Conservation (phyloP, 2,329 filamentous ascomycete species). For the Penicillium freii region DNA sequence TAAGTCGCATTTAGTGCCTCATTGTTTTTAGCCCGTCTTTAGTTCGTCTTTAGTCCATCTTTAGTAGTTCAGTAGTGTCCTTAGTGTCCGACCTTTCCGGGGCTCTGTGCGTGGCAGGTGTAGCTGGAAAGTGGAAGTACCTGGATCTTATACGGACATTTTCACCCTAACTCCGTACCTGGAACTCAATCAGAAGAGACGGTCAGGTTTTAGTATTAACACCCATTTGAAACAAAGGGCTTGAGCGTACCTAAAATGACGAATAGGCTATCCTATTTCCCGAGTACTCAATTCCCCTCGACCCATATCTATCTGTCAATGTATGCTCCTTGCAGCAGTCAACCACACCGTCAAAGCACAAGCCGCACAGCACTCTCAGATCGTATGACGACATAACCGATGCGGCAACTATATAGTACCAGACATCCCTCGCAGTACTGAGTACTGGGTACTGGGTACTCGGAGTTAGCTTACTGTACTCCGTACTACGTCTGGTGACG, state of each 20-base stretch:
- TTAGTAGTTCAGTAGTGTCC: background rate
- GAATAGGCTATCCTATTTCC: background rate
- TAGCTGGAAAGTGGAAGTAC: background rate
- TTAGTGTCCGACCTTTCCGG: background rate
- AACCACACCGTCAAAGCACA: background rate
- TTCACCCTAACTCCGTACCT: background rate
- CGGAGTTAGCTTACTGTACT: background rate
- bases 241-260: background rate
- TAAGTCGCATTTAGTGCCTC: background rate
- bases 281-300: slow-evolving; percentile 5
- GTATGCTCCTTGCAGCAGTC: background rate
- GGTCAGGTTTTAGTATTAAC: background rate
- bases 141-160: background rate
- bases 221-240: background rate
- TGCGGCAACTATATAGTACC: background rate
- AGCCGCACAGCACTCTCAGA: background rate
- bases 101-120: slow-evolving; percentile 2
- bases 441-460: background rate
- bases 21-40: background rate
- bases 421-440: background rate
- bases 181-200: background rate
- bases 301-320: background rate
- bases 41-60: background rate
- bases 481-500: background rate
- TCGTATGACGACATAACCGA: background rate